Percentiles rank a stretch among this genome's conserved stretches.
Conservation (phyloP, 345 rosid genomes). For the Hibiscus tridactylites region DNA sequence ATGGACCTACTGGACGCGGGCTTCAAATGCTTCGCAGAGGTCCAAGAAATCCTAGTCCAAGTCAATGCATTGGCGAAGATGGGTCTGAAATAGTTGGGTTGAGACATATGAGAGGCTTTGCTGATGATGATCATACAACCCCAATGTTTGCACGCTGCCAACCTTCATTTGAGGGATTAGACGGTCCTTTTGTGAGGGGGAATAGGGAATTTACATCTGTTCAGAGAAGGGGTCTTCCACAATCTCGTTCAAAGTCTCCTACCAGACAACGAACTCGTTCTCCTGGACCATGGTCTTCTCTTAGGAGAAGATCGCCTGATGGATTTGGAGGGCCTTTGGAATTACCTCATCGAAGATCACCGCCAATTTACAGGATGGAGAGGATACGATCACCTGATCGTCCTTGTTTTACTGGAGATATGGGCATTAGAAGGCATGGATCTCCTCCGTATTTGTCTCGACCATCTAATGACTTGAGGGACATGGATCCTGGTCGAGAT, state of each 20-base stretch:
- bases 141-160: slow-evolving; percentile 36
- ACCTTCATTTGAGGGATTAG: slow-evolving; percentile 48
- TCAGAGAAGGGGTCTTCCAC: slow-evolving; percentile 40
- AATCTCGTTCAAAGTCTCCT: slow-evolving; percentile 62
- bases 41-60: slow-evolving; percentile 40
- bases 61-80: slow-evolving; percentile 39
- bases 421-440: slow-evolving; percentile 52
- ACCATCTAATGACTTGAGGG: slow-evolving; percentile 49
- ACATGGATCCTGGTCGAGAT: slow-evolving; percentile 46
- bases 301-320: slow-evolving; percentile 67
- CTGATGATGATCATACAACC: slow-evolving; percentile 32
- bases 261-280: slow-evolving; percentile 48
- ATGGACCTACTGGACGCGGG: slow-evolving; percentile 33
- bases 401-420: slow-evolving; percentile 49
- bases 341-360: slow-evolving; percentile 49
- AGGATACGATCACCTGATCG: slow-evolving; percentile 61
- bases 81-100: slow-evolving; percentile 44
- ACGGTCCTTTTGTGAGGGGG: slow-evolving; percentile 45
- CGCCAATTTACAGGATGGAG: slow-evolving; percentile 56
- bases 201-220: slow-evolving; percentile 41
- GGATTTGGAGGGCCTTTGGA: slow-evolving; percentile 55
- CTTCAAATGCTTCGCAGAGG: slow-evolving; percentile 42
- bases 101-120: slow-evolving; percentile 54
- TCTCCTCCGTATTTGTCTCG: slow-evolving; percentile 57
- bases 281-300: slow-evolving; percentile 63